Conservation (phyloP, 2,329 filamentous ascomycete species). For the Parafenestella ontariensis region DNA sequence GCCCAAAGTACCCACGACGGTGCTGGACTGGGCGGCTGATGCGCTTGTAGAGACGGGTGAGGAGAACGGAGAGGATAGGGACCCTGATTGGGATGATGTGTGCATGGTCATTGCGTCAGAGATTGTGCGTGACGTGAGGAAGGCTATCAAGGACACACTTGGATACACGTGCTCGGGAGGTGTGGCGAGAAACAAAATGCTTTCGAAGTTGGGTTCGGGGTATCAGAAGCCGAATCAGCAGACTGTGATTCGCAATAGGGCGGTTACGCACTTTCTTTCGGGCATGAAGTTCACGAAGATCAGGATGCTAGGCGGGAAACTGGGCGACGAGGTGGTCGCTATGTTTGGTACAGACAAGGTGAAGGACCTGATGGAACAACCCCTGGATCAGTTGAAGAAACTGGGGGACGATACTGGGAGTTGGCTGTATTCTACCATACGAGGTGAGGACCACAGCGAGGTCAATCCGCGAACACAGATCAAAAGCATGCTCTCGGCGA, state of each 20-base stretch:
- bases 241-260: slow-evolving; percentile 89
- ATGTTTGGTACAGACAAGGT: slow-evolving; percentile 82
- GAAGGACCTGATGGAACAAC: slow-evolving; percentile 73
- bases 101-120: slow-evolving; percentile 86
- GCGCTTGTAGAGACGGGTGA: slow-evolving; percentile 80
- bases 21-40: slow-evolving; percentile 83
- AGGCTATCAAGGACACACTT: slow-evolving; percentile 71
- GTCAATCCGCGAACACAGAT: slow-evolving; percentile 91
- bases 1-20: slow-evolving; percentile 74
- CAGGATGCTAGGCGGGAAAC: slow-evolving; percentile 90
- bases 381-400: slow-evolving; percentile 77
- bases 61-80: slow-evolving; percentile 74
- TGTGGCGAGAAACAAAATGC: slow-evolving; percentile 89
- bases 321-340: slow-evolving; percentile 85
- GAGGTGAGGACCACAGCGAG: slow-evolving; percentile 85
- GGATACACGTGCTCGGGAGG: slow-evolving; percentile 93
- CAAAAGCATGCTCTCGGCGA: slow-evolving; percentile 96
- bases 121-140: slow-evolving; percentile 79
- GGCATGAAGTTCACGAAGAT: slow-evolving; percentile 95
- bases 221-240: slow-evolving; percentile 95
- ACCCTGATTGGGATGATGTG: slow-evolving; percentile 97
- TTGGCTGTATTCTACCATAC: slow-evolving; percentile 85
- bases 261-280: slow-evolving; percentile 77
- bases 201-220: slow-evolving; percentile 90
- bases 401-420: slow-evolving; percentile 83